Base-by-base conservation (phyloP, 1,284 basidiomycete species). In the Sporisorium scitamineum region DNA sequence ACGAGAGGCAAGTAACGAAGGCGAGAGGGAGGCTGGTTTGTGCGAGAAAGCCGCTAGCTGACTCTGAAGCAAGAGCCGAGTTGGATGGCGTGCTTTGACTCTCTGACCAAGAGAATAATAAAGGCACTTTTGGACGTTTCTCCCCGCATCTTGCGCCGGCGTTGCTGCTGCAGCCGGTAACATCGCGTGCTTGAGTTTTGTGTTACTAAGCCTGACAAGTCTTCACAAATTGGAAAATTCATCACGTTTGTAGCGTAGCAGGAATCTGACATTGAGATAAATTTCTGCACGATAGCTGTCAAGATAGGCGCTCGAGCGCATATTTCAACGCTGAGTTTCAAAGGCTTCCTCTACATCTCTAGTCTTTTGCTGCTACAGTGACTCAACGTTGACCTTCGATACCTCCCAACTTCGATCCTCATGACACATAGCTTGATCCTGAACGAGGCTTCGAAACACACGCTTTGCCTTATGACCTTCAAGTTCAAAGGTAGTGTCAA, bases 151-250 rank as follows among this genome's bases (percentile, higher is more conserved):
- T 20, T 22, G 11, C 29, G 24, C 11, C 26, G 5, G 31, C 22
- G 31, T 20, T 39, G 13, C 13, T 31, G 29, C 10, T 26, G 32
- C 29, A 8, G n/a, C 20, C 32, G n/a, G n/a, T n/a, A n/a, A 29
- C 39, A 69, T 70, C 68, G 58, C 68, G 68, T 70, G 68, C 68
- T 70, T 64, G 20, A 39, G 20, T 13, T 53, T 5, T 11, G 1
- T 24, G 20, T 61, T 47, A 54, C 37, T 62, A 62, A 69, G 60
- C 66, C 11, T 69, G 55, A 69, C 65, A 8, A 18, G 1, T 39
- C 34, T 13, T 14, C 4, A 10, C 3, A n/a, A 10, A 20, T 44
- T 53, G n/a, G n/a, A n/a, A n/a, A n/a, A n/a, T 26, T 31, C n/a
- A 7, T 9, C 5, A 13, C 26, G 45, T 3, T 5, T 26, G 5